These are phyloP conservation scores for Crithidia brevicula DNA, from an alignment of 208 protist genomes.

Conservation along the genomic window DNA sequence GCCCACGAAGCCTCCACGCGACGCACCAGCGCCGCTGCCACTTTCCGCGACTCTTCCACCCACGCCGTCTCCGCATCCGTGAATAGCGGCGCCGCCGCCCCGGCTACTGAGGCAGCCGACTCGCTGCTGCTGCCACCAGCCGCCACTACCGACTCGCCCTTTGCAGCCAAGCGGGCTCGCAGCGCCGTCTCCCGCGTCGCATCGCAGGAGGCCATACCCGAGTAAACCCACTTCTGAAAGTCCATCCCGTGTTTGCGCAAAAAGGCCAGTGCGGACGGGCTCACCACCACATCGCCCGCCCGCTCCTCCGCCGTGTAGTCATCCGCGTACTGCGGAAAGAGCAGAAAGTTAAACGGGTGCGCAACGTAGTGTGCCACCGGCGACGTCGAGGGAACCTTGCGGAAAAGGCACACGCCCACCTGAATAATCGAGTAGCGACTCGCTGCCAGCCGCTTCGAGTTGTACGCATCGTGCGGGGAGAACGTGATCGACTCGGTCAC, in stretches of 20 bases:
- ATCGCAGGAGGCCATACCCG: slow-evolving; percentile 64
- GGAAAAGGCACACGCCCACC: slow-evolving; percentile 84
- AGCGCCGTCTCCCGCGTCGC: slow-evolving; percentile 37
- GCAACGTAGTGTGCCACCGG: slow-evolving; percentile 41
- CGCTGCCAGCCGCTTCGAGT: slow-evolving; percentile 65
- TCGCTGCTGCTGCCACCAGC: slow-evolving; percentile 6
- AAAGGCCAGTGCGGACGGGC: slow-evolving; percentile 66
- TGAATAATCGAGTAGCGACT: slow-evolving; percentile 82
- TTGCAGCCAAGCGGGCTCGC: slow-evolving; percentile 23
- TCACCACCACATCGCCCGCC: slow-evolving; percentile 56
- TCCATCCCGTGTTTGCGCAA: slow-evolving; percentile 77
- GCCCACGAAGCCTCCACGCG: slow-evolving; percentile 33
- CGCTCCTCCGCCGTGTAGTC: slow-evolving; percentile 38
- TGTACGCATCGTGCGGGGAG: slow-evolving; percentile 61
- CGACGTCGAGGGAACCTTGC: slow-evolving; percentile 28
- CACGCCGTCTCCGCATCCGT: slow-evolving; percentile 59
- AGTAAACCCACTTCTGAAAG: slow-evolving; percentile 82
- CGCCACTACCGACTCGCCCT: neutral
- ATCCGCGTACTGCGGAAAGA: slow-evolving; percentile 64
- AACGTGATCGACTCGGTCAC: slow-evolving; percentile 66
- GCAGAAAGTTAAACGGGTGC: slow-evolving; percentile 78
- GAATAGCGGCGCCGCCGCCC: slow-evolving; percentile 22
- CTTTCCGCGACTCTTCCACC: slow-evolving; percentile 34
- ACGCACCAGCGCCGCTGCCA: slow-evolving; percentile 35
- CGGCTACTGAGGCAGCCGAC: slow-evolving; percentile 8